A percentile compares a stretch with the other conserved stretches of the same genome.
Conservation (phyloP, 208 protist genomes). For the Leishmania aethiopica region DNA sequence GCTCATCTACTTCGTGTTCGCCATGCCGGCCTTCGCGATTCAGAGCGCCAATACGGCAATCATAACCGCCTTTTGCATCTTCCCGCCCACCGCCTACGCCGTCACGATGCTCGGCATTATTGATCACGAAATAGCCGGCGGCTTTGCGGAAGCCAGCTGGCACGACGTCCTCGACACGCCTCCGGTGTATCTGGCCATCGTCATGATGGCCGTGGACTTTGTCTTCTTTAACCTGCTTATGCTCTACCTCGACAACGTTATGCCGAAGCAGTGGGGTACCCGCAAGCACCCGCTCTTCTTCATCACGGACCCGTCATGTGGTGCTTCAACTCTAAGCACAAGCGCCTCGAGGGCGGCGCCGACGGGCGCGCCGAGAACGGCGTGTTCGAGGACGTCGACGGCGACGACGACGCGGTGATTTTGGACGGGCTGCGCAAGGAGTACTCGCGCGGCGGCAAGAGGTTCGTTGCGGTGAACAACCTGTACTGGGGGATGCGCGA, state of each 20-base stretch:
- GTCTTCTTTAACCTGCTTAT: slow-evolving; percentile 62
- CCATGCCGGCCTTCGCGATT: slow-evolving; percentile 40
- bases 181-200: slow-evolving; percentile 16
- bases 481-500: slow-evolving; percentile 61
- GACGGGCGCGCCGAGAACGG: slow-evolving; percentile 40
- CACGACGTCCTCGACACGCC: slow-evolving; percentile 10
- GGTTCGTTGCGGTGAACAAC: slow-evolving; percentile 75
- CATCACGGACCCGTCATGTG: slow-evolving; percentile 42
- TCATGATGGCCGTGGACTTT: slow-evolving; percentile 42
- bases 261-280: slow-evolving; percentile 68
- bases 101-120: slow-evolving; percentile 39
- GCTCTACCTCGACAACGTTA: slow-evolving; percentile 68
- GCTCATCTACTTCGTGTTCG: slow-evolving; percentile 65
- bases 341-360: slow-evolving; percentile 17
- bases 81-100: slow-evolving; percentile 52
- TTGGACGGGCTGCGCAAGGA: slow-evolving; percentile 40
- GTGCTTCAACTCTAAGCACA: slow-evolving; percentile 19
- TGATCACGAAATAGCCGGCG: slow-evolving; percentile 32
- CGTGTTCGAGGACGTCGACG: slow-evolving; percentile 29
- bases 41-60: slow-evolving; percentile 27
- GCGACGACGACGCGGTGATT: slow-evolving; percentile 16
- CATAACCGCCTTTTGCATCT: slow-evolving; percentile 37
- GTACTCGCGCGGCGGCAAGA: slow-evolving; percentile 47
- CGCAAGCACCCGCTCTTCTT: slow-evolving; percentile 71
- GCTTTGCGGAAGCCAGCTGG: slow-evolving; percentile 43